Base-by-base conservation (phyloP, 495 filamentous ascomycete species). In the Mycothermus thermophilus region DNA sequence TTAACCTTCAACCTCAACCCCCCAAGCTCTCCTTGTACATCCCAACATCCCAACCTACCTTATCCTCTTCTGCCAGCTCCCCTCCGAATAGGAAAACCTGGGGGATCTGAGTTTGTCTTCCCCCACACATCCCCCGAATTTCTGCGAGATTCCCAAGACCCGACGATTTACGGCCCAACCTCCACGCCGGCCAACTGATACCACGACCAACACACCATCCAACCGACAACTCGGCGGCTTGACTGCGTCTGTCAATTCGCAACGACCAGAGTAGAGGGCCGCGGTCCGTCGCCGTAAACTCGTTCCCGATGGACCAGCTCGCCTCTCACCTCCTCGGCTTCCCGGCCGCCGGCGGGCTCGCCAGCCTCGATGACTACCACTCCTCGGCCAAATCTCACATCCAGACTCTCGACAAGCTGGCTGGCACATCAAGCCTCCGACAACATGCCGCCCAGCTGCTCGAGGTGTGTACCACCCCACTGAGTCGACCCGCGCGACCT, bases 301-400 rank as follows among this genome's bases (percentile, higher is more conserved):
- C 12, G 13, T 23, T 5, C 12, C 38, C 30, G 21, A 65, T 65
- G 60, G 58, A 64, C 23, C 46, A 51, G 27, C 41, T 43, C 36
- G 59, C 52, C 12, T 38, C 52, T 28, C 44, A 48, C 19, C 55
- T 67, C 12, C 45, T 62, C 30, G 46, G 54, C 26, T 66, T 64
- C 41, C 62, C 62, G 30, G 47, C 55, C 21, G 41, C 28, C 37
- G 43, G 23, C 27, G 36, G 38, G 18, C 12, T 41, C 26, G 31
- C 41, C 35, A 24, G 36, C 32, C 35, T 55, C 25, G 41, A 42
- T 12, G 13, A 30, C 16, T 55, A 57, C 47, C 35, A 66, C 36
- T 43, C 44, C 16, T 41, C 38, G 0, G 49, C 23, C n/a, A 35
- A 37, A 16, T n/a, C 15, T 4, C 63, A 67, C 42, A 39, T 46